These are phyloP conservation scores for Erythrophleum ivorense DNA, from an alignment of 331 rosid species.

Conservation along the genomic window DNA sequence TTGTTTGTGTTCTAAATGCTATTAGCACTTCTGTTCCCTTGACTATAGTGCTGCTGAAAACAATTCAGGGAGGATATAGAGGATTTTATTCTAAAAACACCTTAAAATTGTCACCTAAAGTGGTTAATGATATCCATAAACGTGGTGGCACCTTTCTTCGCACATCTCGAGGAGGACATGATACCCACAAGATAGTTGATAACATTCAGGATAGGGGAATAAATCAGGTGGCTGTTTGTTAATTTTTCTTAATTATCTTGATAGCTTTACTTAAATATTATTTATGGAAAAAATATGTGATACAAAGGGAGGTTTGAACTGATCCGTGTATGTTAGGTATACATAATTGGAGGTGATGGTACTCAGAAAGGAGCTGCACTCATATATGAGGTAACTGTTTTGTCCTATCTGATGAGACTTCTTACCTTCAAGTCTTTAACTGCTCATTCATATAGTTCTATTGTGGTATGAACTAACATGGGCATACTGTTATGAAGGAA, in stretches of 20 bases:
- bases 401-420: not conserved
- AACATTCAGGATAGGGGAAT: constrained; percentile 89
- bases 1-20: not conserved
- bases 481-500: constrained; percentile 70
- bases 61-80: constrained; percentile 81
- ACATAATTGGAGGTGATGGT: constrained; percentile 97
- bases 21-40: constrained; percentile 25
- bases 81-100: constrained; percentile 95
- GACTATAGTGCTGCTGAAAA: constrained; percentile 37
- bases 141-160: constrained; percentile 92
- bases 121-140: constrained; percentile 83
- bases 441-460: constrained; percentile 23
- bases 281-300: constrained; percentile 20
- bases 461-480: constrained; percentile 43
- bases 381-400: constrained; percentile 74
- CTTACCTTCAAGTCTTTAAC: constrained; percentile 19
- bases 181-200: constrained; percentile 93
- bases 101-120: constrained; percentile 71
- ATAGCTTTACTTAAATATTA: constrained; percentile 30
- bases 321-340: constrained; percentile 60
- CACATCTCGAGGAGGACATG: constrained; percentile 98
- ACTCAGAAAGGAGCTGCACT: constrained; percentile 90
- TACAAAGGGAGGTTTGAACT: constrained; percentile 7
- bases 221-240: constrained; percentile 73
- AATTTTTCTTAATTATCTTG: constrained; percentile 30